These are phyloP conservation scores for Phytophthora megakarya DNA, from an alignment of 352 stramenopile species.

Conservation along the genomic window DNA sequence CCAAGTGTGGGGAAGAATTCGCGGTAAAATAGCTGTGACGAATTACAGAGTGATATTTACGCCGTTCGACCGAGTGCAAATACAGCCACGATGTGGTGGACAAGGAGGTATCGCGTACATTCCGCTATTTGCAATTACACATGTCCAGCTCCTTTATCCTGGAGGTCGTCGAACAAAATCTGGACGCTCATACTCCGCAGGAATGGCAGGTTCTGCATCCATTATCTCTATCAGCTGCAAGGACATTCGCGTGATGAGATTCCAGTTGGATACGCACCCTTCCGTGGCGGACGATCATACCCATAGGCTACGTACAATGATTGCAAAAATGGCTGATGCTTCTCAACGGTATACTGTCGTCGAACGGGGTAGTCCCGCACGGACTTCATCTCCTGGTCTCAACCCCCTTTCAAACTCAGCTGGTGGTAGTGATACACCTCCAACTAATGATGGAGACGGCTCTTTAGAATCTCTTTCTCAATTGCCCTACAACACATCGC, in stretches of 20 bases:
- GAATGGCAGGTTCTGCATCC: conserved; percentile 44
- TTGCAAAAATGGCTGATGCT: conserved; percentile 60
- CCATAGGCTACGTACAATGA: conserved; percentile 51
- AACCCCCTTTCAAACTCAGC: conserved; percentile 6
- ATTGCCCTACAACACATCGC: conserved; percentile 15
- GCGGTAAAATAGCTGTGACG: conserved; percentile 65
- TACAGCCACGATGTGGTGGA: conserved; percentile 42
- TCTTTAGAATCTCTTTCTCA: conserved; percentile 11
- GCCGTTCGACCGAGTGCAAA: conserved; percentile 54
- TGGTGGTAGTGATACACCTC: conserved; percentile 13
- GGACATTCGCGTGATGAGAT: conserved; percentile 70
- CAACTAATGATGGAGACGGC: conserved; percentile 11
- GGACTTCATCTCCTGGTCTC: conserved; percentile 26
- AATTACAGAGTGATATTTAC: conserved; percentile 84
- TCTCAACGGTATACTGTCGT: conserved; percentile 58
- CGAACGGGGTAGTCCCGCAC: conserved; percentile 20
- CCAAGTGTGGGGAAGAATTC: conserved; percentile 67
- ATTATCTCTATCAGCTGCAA: conserved; percentile 80
- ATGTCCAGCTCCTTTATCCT: conserved; percentile 62
- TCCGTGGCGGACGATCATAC: conserved; percentile 58
- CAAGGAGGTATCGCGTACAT: conserved; percentile 66
- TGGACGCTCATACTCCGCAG: conserved; percentile 54
- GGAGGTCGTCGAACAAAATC: conserved; percentile 60
- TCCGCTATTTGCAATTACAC: conserved; percentile 74
- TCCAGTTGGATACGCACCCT: conserved; percentile 62